Evolutionary conservation across 306 rosid genomes (phyloP).

Genomic region (Sesbania bispinosa): DNA sequence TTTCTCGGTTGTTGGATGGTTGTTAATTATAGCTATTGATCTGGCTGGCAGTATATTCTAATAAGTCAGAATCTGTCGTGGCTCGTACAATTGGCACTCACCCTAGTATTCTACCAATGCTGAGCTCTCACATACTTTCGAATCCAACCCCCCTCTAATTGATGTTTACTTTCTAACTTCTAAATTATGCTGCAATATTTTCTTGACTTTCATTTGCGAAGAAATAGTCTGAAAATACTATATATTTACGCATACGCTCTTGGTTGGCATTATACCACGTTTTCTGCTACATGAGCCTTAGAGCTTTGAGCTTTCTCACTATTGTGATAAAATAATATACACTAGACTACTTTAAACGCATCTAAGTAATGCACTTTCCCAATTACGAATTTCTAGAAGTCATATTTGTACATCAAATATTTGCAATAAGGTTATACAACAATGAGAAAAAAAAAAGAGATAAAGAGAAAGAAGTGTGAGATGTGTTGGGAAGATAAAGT

Average conservation of each 20-base stretch:
- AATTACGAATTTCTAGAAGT: not conserved
- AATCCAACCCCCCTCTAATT: not conserved
- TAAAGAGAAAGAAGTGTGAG: too few species aligned
- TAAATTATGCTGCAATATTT: not conserved
- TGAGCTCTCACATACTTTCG: not conserved
- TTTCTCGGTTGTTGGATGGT: constrained; percentile 68
- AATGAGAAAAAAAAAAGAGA: too few species aligned
- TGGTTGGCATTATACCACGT: not conserved
- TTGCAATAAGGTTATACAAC: too few species aligned
- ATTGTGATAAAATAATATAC: not conserved
- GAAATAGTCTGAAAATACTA: not conserved
- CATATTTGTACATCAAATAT: too few species aligned
- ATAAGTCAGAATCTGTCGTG: constrained; percentile 14
- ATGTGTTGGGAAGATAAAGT: too few species aligned
- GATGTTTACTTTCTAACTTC: constrained; percentile 17
- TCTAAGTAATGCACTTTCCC: not conserved
- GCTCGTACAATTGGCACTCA: constrained; percentile 13
- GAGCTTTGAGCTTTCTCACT: not conserved
- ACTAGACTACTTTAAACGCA: not conserved
- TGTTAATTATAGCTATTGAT: constrained; percentile 48
- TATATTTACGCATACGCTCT: not conserved
- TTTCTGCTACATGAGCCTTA: not conserved
- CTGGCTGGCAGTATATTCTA: constrained; percentile 34
- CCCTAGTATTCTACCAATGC: constrained; percentile 8
- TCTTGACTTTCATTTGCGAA: not conserved